phyloP scores from a whole-genome alignment of 179 eudicot genomes.

The Silene noctiflora region DNA sequence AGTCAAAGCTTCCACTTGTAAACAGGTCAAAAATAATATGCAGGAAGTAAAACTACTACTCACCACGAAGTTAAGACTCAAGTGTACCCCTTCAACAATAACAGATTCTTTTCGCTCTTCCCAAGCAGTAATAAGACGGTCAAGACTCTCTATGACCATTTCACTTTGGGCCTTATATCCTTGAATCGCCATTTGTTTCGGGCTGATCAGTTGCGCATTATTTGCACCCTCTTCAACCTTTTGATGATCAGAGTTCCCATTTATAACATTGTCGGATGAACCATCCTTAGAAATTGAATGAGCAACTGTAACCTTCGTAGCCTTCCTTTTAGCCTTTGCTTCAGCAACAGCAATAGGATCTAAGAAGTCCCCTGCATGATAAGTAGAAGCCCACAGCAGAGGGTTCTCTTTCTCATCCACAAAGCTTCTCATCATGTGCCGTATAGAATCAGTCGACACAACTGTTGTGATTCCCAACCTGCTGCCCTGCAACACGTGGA shows the following conservation, averaged over 20 bases:
- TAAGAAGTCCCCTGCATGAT: constrained; percentile 86
- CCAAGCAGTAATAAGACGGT: constrained; percentile 85
- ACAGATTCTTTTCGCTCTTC: constrained; percentile 95
- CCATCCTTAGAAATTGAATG: constrained; percentile 40
- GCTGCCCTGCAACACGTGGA: constrained; percentile 59
- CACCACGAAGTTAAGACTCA: constrained; percentile 97
- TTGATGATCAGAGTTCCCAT: constrained; percentile 38
- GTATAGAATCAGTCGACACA: constrained; percentile 88
- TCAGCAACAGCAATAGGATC: constrained; percentile 89
- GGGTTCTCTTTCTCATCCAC: constrained; percentile 93
- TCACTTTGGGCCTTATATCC: constrained; percentile 99
- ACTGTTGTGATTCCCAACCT: constrained; percentile 96
- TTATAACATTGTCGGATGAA: constrained; percentile 32
- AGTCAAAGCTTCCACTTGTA: constrained; percentile 8
- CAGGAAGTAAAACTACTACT: constrained; percentile 22
- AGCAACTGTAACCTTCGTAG: constrained; percentile 49
- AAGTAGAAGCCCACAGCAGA: constrained; percentile 92
- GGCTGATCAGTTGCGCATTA: constrained; percentile 54
- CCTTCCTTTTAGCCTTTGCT: constrained; percentile 81
- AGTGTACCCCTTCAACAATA: constrained; percentile 91
- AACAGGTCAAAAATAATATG: not conserved
- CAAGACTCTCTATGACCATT: constrained; percentile 98
- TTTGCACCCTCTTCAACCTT: constrained; percentile 36
- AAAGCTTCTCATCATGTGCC: constrained; percentile 99
- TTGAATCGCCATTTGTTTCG: constrained; percentile 87